Evolutionary conservation across 768 basidiomycete genomes (phyloP), one percentile per base, ranked within the genome.

Genomic region (Vishniacozyma victoriae): DNA sequence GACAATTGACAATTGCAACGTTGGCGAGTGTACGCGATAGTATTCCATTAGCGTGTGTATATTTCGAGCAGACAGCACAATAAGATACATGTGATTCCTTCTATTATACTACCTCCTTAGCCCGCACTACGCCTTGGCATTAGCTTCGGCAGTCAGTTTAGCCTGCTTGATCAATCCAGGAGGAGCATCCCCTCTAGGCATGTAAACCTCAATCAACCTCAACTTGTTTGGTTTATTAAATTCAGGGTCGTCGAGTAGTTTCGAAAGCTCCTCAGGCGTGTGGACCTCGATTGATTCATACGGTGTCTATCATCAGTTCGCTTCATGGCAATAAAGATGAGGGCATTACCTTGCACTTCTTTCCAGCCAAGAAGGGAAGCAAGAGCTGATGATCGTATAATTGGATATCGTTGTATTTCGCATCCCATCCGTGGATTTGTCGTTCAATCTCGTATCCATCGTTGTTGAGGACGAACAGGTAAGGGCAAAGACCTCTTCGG

Each of bases 391-490:
- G 74, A 54, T 75, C 72, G 79, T 90, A 95, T 61, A 83, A 74
- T 22, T 78, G 76, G 56, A 97, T 84, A 64, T 95, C 83, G 68
- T 93, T 93, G 73, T 95, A 92, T 67, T 82, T 50, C 20, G 61
- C 60, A 1, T 44, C 50, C 23, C 46, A 48, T 24, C 74, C 75
- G 62, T 76, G 72, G 46, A 76, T 75, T 52, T 89, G 85, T 36
- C 85, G 79, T 75, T 97, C 92, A 44, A 97, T 89, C 16, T 86
- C 86, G 73, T 93, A 93, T 0, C 72, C 71, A 44, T 75, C 73
- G 57, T 74, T 75, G 62, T 74, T 74, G 35, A 76, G 65, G 4
- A 75, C 75, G 70, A 91, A 91, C 25, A 91, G 77, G 70, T 90
- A 87, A 4, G 93, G 91, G 55, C 78, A 83, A 26, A 92, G 69